A percentile compares a stretch with the other conserved stretches of the same genome.
phyloP scores from a whole-genome alignment of 345 rosid species.

The Cardamine occulta region DNA sequence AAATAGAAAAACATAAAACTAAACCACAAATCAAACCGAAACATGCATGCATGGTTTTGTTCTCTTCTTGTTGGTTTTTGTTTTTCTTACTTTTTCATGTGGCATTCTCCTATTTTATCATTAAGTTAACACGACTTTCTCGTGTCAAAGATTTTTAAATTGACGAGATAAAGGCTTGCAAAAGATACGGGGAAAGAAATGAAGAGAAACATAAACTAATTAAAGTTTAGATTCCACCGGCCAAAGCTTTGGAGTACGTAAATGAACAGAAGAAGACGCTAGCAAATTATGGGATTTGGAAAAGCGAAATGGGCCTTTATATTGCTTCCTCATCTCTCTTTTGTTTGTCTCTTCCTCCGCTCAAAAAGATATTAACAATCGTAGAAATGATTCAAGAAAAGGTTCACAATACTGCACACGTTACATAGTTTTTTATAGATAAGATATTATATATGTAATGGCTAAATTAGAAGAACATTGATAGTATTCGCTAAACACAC shows the following conservation, averaged over 20 bases:
- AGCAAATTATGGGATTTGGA: conserved; percentile 20
- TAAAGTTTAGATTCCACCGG: conserved; percentile 30
- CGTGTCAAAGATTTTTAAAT: conserved; percentile 8
- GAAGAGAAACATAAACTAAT: not conserved
- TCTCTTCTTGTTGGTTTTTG: not conserved
- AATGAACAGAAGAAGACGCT: conserved; percentile 13
- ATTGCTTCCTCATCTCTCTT: not conserved
- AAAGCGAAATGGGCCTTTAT: conserved; percentile 32
- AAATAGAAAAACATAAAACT: not conserved
- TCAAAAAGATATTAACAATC: not conserved
- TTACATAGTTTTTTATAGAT: not conserved
- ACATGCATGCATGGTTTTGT: not conserved
- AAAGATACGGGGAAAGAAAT: not conserved
- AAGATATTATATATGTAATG: not conserved
- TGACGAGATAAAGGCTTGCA: not conserved
- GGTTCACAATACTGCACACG: conserved; percentile 7
- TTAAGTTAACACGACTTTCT: conserved; percentile 16
- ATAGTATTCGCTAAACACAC: not conserved
- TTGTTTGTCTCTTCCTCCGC: conserved; percentile 14
- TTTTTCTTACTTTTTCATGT: not conserved
- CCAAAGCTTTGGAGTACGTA: conserved; percentile 23
- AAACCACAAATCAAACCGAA: not conserved
- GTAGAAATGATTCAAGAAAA: not conserved
- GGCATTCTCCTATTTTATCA: not conserved
- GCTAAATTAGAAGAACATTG: not conserved